Conservation (phyloP, 495 filamentous ascomycete genomes). For the Neohortaea acidophila region DNA sequence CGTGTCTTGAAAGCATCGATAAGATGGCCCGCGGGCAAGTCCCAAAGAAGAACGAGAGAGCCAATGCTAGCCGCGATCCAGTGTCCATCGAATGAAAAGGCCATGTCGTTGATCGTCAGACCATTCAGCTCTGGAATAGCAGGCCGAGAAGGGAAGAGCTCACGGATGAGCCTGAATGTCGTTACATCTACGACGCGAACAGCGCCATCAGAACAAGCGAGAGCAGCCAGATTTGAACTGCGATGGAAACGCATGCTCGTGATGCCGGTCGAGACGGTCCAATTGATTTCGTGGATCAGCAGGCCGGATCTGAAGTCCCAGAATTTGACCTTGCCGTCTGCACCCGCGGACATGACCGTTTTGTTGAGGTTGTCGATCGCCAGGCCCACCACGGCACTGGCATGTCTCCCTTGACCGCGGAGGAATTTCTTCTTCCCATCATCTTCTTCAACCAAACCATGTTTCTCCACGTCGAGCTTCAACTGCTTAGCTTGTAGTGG, state of each 20-base stretch:
- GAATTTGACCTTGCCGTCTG: slow-evolving; percentile 95
- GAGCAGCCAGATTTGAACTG: slow-evolving; percentile 70
- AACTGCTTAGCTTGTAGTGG: slow-evolving; percentile 48
- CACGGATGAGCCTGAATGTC: slow-evolving; percentile 76
- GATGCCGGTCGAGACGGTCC: slow-evolving; percentile 62
- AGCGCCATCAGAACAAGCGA: slow-evolving; percentile 76
- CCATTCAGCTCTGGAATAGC: slow-evolving; percentile 1
- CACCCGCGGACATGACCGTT: slow-evolving; percentile 63
- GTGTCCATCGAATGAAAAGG: slow-evolving; percentile 81
- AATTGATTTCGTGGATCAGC: slow-evolving; percentile 68
- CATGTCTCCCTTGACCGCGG: slow-evolving; percentile 48
- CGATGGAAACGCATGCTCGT: slow-evolving; percentile 66
- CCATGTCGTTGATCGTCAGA: slow-evolving; percentile 23
- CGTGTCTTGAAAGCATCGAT: slow-evolving; percentile 73
- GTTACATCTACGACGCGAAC: slow-evolving; percentile 82
- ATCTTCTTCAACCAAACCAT: slow-evolving; percentile 22
- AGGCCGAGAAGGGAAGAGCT: slow-evolving; percentile 59
- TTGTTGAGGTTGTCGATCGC: slow-evolving; percentile 73
- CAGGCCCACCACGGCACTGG: slow-evolving; percentile 67
- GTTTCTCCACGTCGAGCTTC: slow-evolving; percentile 35
- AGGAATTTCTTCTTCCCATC: slow-evolving; percentile 29
- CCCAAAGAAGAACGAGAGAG: slow-evolving; percentile 62
- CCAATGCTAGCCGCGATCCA: slow-evolving; percentile 70
- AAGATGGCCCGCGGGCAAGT: slow-evolving; percentile 85
- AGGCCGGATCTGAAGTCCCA: slow-evolving; percentile 80